Percentiles rank a stretch among this genome's conserved stretches.
Evolutionary conservation across 2,329 filamentous ascomycete species (phyloP).

Genomic region (Aspergillus amoenus): DNA sequence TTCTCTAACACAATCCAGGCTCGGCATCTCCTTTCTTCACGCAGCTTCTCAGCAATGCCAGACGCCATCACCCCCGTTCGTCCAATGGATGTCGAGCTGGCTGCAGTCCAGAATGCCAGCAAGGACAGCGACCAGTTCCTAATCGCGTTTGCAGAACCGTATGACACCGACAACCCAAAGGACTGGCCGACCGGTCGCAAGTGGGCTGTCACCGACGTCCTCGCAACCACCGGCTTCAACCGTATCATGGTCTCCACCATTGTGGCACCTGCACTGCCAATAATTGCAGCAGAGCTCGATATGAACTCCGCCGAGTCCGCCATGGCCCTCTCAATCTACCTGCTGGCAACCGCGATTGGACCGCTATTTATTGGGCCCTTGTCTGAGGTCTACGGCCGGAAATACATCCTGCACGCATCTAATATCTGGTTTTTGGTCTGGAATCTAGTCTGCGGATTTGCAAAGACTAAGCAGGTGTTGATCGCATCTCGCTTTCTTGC

Average conservation of each 20-base stretch:
- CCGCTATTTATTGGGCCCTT: slow-evolving; percentile 5
- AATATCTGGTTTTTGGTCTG: slow-evolving; percentile 11
- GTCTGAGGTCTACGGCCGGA: slow-evolving; percentile 8
- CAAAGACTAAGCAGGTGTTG: neutral
- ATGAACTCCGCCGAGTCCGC: slow-evolving; percentile 5
- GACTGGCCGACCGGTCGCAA: slow-evolving; percentile 2
- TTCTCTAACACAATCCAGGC: too few relatives aligned
- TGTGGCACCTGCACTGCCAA: slow-evolving; percentile 3
- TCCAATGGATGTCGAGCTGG: neutral
- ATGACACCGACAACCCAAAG: neutral
- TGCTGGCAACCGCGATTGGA: slow-evolving; percentile 6
- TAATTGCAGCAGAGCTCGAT: slow-evolving; percentile 1
- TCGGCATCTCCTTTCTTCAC: too few relatives aligned
- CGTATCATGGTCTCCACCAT: slow-evolving; percentile 10
- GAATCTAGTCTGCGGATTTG: slow-evolving; percentile 8
- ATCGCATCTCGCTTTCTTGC: slow-evolving; percentile 6
- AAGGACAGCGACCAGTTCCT: neutral
- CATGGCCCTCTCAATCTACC: slow-evolving; percentile 7
- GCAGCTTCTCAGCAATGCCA: too few relatives aligned
- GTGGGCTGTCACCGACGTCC: slow-evolving; percentile 4
- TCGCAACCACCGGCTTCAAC: slow-evolving; percentile 5
- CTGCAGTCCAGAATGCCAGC: neutral
- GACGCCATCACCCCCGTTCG: neutral
- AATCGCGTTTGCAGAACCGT: neutral
- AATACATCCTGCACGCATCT: slow-evolving; percentile 1